These are phyloP conservation scores for Lachancea dasiensis DNA, from an alignment of 805 yeast species.

Conservation along the genomic window DNA sequence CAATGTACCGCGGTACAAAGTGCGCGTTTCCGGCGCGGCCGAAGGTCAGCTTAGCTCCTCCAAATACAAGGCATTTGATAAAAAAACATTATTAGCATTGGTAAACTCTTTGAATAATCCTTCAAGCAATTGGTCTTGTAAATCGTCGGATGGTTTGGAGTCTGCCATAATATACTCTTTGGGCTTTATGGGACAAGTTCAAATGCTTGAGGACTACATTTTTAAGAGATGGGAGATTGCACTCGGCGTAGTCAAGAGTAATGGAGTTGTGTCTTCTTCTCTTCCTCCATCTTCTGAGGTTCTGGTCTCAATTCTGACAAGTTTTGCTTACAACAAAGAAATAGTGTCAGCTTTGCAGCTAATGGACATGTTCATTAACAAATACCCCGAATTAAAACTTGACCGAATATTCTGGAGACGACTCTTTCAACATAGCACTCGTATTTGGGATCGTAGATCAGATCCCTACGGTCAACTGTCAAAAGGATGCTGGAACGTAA, in stretches of 20 bases:
- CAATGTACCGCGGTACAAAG: conserved; percentile 1
- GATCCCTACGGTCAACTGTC: conserved; percentile 16
- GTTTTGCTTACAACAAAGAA: conserved; percentile 17
- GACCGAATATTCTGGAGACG: conserved; percentile 26
- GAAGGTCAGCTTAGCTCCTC: conserved; percentile 4
- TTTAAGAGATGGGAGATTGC: conserved; percentile 16
- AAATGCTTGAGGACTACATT: conserved; percentile 17
- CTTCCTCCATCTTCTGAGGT: conserved; percentile 17
- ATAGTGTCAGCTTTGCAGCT: conserved; percentile 14
- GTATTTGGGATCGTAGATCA: conserved; percentile 14
- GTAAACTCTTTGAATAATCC: conserved; percentile 13
- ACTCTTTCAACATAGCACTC: conserved; percentile 16
- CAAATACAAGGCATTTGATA: conserved; percentile 13
- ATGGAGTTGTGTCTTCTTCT: background rate
- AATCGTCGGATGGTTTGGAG: conserved; percentile 15
- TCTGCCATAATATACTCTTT: conserved; percentile 23
- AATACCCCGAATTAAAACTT: conserved; percentile 19
- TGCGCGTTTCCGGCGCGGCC: conserved; percentile 11
- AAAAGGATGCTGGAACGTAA: conserved; percentile 20
- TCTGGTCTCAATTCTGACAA: conserved; percentile 19
- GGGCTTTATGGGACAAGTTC: conserved; percentile 19
- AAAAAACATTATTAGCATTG: conserved; percentile 12
- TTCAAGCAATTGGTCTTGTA: conserved; percentile 7
- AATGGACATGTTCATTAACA: conserved; percentile 17
- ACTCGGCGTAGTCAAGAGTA: background rate